Evolutionary conservation across 2,329 filamentous ascomycete species (phyloP), one percentile per base, ranked within the genome.

Genomic region (Nectriaceae sp.): DNA sequence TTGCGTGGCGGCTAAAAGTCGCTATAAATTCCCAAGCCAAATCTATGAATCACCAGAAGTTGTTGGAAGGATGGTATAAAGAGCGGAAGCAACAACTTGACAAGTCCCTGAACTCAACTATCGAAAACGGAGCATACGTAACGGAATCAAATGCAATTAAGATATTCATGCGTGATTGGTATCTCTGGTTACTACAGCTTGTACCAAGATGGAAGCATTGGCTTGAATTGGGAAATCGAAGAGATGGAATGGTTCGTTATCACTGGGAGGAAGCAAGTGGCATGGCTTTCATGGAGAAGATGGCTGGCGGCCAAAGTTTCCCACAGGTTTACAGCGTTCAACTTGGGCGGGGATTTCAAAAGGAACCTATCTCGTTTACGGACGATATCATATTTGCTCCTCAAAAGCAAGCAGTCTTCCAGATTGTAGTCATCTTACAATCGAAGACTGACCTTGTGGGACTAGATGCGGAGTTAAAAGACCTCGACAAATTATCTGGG

Each of bases 1-100:
- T 71, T 1, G 62, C 57, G 16, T 71, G 69, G 69, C 63, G 68
- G 2, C 58, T 71, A 16, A 38, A 29, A 3, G 15, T 58, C 5
- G 35, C 39, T 8, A 42, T 21, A 3, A 31, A 19, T 11, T 20
- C 29, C 4, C 24, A 13, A 6, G n/a, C 19, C 21, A 19, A 20
- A 11, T 6, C 33, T 19, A 18, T 21, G 2, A 20, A 48, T 15
- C 45, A 48, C 22, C 22, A 47, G 21, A 39, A 16, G 11, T 19
- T 53, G 5, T 26, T 57, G 3, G 20, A 36, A 11, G 44, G 50
- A 6, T 58, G 54, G 55, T 52, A 46, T 24, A n/a, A 13, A 1
- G 57, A 60, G 44, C 44, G 57, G 15, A 52, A 56, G 21, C 48
- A 54, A n/a, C 54, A 56, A 33, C 49, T 60, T 10, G 57, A 59